Conservation (phyloP, 2,329 filamentous ascomycete genomes). For the Fusarium sambucinum region DNA sequence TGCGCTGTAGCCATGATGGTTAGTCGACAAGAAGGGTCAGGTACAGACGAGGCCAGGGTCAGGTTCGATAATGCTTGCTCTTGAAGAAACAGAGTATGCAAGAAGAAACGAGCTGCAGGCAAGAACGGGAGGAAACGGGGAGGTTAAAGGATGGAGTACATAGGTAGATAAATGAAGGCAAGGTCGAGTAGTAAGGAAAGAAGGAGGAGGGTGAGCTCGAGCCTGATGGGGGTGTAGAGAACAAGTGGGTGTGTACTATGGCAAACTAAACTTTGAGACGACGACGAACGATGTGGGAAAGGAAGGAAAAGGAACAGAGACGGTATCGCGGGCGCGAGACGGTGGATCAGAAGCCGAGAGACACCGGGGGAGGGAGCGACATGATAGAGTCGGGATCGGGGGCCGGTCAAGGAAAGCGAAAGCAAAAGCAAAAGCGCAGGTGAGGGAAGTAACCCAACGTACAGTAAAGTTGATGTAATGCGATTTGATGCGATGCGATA, state of each 20-base stretch:
- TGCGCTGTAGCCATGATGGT: conserved; percentile 56
- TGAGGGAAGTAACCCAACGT: background rate
- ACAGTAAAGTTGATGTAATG: conserved; percentile 17
- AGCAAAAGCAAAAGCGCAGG: too few relatives aligned
- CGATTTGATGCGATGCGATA: conserved; percentile 10
- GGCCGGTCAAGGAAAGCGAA: conserved; percentile 21
- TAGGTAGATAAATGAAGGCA: conserved; percentile 24
- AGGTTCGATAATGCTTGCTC: conserved; percentile 30
- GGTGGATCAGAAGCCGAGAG: conserved; percentile 41
- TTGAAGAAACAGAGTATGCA: conserved; percentile 25
- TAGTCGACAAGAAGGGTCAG: conserved; percentile 42
- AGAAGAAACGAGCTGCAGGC: conserved; percentile 25
- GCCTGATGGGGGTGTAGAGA: conserved; percentile 31
- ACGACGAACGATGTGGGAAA: conserved; percentile 26
- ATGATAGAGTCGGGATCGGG: conserved; percentile 34
- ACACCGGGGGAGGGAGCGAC: conserved; percentile 30
- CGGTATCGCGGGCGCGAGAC: conserved; percentile 37
- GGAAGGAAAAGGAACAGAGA: conserved; percentile 30
- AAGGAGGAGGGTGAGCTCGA: conserved; percentile 37
- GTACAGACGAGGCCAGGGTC: conserved; percentile 23
- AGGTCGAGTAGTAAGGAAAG: conserved; percentile 26
- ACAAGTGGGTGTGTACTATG: conserved; percentile 26
- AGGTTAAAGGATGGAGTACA: conserved; percentile 39
- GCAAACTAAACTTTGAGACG: conserved; percentile 43
- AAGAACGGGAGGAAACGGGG: conserved; percentile 38